Base-by-base conservation (phyloP, 371 early-diverging fungal genomes). In the Actinomucor elegans region DNA sequence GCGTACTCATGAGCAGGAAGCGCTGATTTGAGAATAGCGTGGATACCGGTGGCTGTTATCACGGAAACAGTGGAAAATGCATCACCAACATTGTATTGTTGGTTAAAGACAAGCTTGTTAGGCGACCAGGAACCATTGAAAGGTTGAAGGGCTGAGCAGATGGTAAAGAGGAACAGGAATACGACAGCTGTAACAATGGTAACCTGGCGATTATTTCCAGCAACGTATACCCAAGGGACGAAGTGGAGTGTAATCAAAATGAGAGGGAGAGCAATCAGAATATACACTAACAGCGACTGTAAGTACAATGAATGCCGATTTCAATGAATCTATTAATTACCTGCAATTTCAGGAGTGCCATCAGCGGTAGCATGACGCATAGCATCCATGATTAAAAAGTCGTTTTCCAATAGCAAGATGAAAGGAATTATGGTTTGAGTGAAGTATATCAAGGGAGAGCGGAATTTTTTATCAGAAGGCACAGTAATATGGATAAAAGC, bases 281-380 rank as follows among this genome's bases (percentile, higher is more conserved):
- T 64, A 67, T 74, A 62, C 38, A 80, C 79, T 74, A 60, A 34
- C n/a, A n/a, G n/a, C n/a, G n/a, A n/a, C n/a, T n/a, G n/a, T n/a
- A n/a, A n/a, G n/a, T n/a, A n/a, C n/a, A n/a, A n/a, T n/a, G n/a
- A n/a, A n/a, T n/a, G n/a, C n/a, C n/a, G n/a, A n/a, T n/a, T n/a
- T n/a, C n/a, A n/a, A n/a, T n/a, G n/a, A n/a, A n/a, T n/a, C n/a
- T n/a, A n/a, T n/a, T n/a, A n/a, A n/a, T n/a, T n/a, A n/a, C n/a
- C 48, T 24, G 76, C 75, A 54, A 75, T 59, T 45, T 81, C 75
- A 8, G 84, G 81, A 0, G 84, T 79, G 18, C 84, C 84, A 47
- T 84, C 84, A 8, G 73, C 80, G 9, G 79, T 73, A 4, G 79
- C 61, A 48, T 80, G 81, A 31, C 79, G 71, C 74, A 81, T 66